Percentiles rank a stretch among this genome's conserved stretches.
Evolutionary conservation across 2,329 filamentous ascomycete species (phyloP).

Genomic region (Diplodia sapinea): DNA sequence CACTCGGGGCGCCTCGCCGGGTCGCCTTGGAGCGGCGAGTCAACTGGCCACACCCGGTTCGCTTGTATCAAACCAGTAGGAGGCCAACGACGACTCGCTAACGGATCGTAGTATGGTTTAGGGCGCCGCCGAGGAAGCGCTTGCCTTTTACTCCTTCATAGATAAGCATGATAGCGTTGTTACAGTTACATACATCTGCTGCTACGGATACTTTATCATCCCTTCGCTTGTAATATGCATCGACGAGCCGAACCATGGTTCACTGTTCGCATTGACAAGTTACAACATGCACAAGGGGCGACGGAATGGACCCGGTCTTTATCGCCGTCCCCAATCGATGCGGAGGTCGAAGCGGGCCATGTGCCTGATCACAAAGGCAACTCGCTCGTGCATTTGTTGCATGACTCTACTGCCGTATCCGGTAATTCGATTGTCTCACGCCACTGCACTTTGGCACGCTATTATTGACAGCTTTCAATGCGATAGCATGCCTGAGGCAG

Average conservation of each 20-base stretch:
- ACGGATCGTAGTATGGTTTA: not conserved
- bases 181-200: not conserved
- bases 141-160: no score
- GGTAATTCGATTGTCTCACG: not conserved
- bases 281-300: not conserved
- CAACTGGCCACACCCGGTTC: not conserved
- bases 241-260: not conserved
- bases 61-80: not conserved
- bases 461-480: not conserved
- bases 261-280: not conserved
- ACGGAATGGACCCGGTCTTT: no score
- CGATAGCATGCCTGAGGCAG: no score
- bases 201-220: not conserved
- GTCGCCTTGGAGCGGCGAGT: not conserved
- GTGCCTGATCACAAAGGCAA: not conserved
- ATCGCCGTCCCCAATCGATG: no score
- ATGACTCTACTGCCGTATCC: not conserved
- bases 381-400: not conserved
- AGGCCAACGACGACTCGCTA: not conserved
- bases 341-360: not conserved
- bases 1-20: not conserved
- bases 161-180: not conserved
- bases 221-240: not conserved
- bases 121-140: not conserved
- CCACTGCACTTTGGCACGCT: not conserved